Evolutionary conservation across 805 yeast genomes (phyloP), one percentile per base, ranked within the genome.

Genomic region (Candida nanaspora): DNA sequence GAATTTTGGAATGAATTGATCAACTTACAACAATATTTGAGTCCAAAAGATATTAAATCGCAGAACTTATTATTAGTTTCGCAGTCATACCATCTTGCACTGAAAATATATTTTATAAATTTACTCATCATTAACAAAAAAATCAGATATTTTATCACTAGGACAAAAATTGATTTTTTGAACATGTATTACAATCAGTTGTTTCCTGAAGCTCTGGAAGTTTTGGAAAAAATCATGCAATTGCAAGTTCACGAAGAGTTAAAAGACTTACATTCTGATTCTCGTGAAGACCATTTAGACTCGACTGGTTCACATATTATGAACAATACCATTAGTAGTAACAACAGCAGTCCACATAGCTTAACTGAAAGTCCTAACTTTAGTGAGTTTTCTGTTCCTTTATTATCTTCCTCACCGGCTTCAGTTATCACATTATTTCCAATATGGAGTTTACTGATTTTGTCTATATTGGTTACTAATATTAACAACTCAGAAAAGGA

Each of bases 371-470:
- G 27, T 6, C 15, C 35, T 14, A 22, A 4, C 6, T 14, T 21
- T 16, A 6, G 11, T 10, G 7, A 7, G 4, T 20, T 18, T 6
- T 33, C 18, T 3, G 6, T 18, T 4, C 27, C 35, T 3, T 22
- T 6, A 8, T 13, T 11, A 13, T 7, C 26, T 14, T 10, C 18
- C 4, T 33, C 27, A 33, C 19, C 19, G 10, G 26, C 7, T 14
- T n/a, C 35, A 6, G 35, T 33, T 4, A 33, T 23, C 2, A 46
- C 47, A 4, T 48, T 58, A 13, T 59, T 53, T 26, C 66, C 66
- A 6, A 48, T 48, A 10, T 62, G 66, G 66, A 41, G 61, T n/a
- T 31, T 62, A 11, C 43, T 61, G 11, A 50, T 61, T 2, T 29
- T 54, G 3, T 43, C 59, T 0, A 39, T 47, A 7, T 49, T 56